Conservation (phyloP, 2,329 filamentous ascomycete species). For the Penicillium sp. region DNA sequence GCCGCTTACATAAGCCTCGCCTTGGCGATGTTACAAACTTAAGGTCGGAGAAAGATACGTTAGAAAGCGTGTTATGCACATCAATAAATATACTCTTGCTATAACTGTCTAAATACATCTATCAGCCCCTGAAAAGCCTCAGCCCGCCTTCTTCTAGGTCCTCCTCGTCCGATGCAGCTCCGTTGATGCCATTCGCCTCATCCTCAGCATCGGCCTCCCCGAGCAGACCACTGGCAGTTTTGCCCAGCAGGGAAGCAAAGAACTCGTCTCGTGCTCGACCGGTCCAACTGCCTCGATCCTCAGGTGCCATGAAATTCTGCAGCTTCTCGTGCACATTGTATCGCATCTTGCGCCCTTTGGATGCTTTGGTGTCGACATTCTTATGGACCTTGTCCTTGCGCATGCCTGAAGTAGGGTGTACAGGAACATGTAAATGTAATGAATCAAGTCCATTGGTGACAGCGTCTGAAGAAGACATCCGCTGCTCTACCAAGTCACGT, state of each 20-base stretch:
- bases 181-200: constrained; percentile 28
- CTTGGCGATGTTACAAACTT: not conserved
- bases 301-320: constrained; percentile 95
- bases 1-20: not conserved
- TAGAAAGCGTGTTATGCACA: no score
- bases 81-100: not conserved
- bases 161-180: constrained; percentile 28
- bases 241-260: constrained; percentile 69
- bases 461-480: constrained; percentile 60
- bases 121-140: constrained; percentile 28
- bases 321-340: constrained; percentile 96
- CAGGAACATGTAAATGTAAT: constrained; percentile 32
- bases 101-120: not conserved
- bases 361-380: constrained; percentile 86
- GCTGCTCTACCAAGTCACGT: constrained; percentile 88
- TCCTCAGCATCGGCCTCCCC: constrained; percentile 54
- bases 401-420: constrained; percentile 41
- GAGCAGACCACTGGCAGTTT: constrained; percentile 59
- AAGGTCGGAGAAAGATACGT: no score
- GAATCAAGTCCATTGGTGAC: constrained; percentile 44
- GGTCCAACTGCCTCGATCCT: constrained; percentile 77
- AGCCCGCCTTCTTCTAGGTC: constrained; percentile 29
- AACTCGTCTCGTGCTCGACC: constrained; percentile 71
- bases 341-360: constrained; percentile 88
- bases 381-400: constrained; percentile 66